phyloP scores from a whole-genome alignment of 768 basidiomycete genomes.

The Pleurotus eryngii region DNA sequence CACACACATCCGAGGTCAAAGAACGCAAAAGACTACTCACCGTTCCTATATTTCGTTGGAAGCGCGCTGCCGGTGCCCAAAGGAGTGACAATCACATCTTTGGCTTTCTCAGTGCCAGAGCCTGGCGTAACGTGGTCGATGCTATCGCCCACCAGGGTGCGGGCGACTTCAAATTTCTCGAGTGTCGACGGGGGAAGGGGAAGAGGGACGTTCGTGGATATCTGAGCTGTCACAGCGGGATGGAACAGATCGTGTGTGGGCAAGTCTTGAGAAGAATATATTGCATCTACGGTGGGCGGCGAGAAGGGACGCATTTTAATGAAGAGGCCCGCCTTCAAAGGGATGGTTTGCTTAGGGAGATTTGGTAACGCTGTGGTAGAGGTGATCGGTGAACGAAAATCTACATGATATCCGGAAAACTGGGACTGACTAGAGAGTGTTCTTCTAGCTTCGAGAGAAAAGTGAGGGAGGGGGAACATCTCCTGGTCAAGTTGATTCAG shows the following conservation, averaged over 20 bases:
- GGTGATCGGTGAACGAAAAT: neutral
- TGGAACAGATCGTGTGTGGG: constrained; percentile 35
- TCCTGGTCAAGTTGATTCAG: constrained; percentile 67
- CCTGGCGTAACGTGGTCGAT: neutral
- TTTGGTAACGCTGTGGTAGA: constrained; percentile 30
- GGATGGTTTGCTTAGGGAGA: constrained; percentile 43
- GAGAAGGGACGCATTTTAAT: constrained; percentile 46
- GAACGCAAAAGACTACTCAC: constrained; percentile 33
- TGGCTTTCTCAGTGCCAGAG: constrained; percentile 35
- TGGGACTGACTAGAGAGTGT: constrained; percentile 34
- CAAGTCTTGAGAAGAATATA: constrained; percentile 18
- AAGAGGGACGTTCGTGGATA: constrained; percentile 22
- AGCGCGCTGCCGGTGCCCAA: constrained; percentile 89
- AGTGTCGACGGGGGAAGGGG: constrained; percentile 30
- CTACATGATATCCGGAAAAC: neutral
- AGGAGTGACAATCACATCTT: constrained; percentile 66
- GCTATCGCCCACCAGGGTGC: constrained; percentile 11
- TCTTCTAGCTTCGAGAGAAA: constrained; percentile 37
- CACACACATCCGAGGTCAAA: neutral
- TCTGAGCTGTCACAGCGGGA: constrained; percentile 24
- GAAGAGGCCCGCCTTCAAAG: constrained; percentile 39
- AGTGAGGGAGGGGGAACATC: constrained; percentile 71
- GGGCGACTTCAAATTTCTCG: constrained; percentile 38
- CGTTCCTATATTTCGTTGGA: constrained; percentile 85
- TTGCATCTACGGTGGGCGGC: constrained; percentile 31